These are phyloP conservation scores for Atkinsonella texensis DNA, from an alignment of 2,329 filamentous ascomycete species.

Conservation along the genomic window DNA sequence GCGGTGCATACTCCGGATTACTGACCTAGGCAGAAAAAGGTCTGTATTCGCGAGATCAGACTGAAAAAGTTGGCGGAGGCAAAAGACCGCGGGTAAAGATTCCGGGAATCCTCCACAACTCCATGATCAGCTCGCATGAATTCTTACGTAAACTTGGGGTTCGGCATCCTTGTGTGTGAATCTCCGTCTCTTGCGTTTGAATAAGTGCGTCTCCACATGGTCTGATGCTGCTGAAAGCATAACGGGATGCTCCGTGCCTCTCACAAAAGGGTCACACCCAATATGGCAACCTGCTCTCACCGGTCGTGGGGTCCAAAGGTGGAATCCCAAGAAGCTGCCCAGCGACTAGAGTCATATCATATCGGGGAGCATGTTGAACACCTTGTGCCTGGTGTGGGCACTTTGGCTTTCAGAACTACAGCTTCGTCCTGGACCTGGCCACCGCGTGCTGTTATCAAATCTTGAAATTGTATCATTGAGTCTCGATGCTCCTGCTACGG, in stretches of 20 bases:
- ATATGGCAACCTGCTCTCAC: constrained; percentile 4
- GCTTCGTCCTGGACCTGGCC: background rate
- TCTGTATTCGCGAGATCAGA: background rate
- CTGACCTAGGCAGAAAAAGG: too few relatives aligned
- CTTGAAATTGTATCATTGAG: background rate
- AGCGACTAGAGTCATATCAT: background rate
- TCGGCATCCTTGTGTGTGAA: background rate
- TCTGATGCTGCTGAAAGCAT: background rate
- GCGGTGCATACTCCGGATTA: too few relatives aligned
- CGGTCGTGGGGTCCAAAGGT: constrained; percentile 7
- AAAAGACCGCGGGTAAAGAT: background rate
- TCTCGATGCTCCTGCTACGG: background rate
- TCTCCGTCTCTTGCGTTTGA: background rate
- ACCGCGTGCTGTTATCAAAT: background rate
- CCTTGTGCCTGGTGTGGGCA: background rate
- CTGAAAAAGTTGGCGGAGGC: background rate
- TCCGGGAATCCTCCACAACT: background rate
- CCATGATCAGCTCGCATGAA: too few relatives aligned
- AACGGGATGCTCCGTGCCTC: constrained; percentile 4
- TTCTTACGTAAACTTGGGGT: background rate
- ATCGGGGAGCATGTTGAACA: background rate
- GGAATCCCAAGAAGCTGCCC: background rate
- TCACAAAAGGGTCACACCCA: constrained; percentile 3
- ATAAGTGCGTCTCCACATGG: background rate
- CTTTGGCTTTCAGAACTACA: background rate